These are phyloP conservation scores for Colletotrichum lindemuthianum DNA, from an alignment of 2,329 filamentous ascomycete species.

Conservation along the genomic window DNA sequence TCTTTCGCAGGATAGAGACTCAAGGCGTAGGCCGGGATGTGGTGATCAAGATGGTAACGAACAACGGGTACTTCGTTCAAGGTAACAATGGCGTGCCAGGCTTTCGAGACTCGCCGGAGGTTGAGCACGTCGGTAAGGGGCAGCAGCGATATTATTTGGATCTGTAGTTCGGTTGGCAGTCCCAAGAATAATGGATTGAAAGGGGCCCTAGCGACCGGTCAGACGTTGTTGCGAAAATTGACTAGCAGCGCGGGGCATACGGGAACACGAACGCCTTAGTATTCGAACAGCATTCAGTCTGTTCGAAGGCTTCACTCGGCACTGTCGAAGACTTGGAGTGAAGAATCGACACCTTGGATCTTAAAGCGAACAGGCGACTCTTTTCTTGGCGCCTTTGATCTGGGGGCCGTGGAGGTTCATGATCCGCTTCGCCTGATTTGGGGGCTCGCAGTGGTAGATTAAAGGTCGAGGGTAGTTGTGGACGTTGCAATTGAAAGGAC, in stretches of 20 bases:
- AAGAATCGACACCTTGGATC: slow-evolving; percentile 50
- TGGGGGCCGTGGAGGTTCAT: slow-evolving; percentile 42
- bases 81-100: slow-evolving; percentile 68
- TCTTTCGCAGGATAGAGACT: slow-evolving; percentile 67
- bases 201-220: slow-evolving; percentile 49
- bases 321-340: slow-evolving; percentile 36
- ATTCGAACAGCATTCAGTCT: background rate
- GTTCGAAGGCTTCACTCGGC: slow-evolving; percentile 7
- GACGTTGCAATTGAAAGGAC: slow-evolving; percentile 37
- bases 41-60: slow-evolving; percentile 67
- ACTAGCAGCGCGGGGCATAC: background rate
- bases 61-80: slow-evolving; percentile 70
- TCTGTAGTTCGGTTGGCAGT: slow-evolving; percentile 70
- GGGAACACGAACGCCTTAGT: slow-evolving; percentile 23
- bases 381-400: slow-evolving; percentile 51
- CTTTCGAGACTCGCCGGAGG: slow-evolving; percentile 66
- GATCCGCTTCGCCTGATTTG: slow-evolving; percentile 42
- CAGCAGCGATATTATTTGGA: slow-evolving; percentile 69
- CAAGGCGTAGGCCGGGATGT: slow-evolving; percentile 69
- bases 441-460: slow-evolving; percentile 61
- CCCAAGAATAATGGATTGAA: slow-evolving; percentile 67
- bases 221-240: slow-evolving; percentile 20
- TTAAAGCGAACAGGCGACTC: slow-evolving; percentile 53
- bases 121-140: slow-evolving; percentile 70
- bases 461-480: slow-evolving; percentile 51